Evolutionary conservation across 495 filamentous ascomycete species (phyloP).

Genomic region (Xanthoparmelia taractica): DNA sequence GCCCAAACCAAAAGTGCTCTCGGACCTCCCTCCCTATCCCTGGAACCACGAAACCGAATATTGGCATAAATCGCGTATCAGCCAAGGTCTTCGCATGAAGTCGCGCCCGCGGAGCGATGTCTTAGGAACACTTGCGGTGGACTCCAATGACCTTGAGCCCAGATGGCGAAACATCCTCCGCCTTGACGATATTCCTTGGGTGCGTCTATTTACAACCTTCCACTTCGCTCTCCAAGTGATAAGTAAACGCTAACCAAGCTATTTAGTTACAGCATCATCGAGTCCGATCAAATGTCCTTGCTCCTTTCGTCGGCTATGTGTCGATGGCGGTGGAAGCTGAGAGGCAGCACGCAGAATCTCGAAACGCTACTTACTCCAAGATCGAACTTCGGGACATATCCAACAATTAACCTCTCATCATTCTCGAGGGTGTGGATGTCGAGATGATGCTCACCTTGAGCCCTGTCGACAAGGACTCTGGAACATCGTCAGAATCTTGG

Average conservation of each 20-base stretch:
- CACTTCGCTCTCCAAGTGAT: no score
- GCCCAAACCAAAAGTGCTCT: conserved; percentile 15
- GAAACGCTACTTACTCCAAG: neutral
- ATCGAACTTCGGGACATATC: conserved; percentile 37
- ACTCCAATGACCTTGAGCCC: conserved; percentile 30
- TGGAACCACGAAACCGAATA: conserved; percentile 37
- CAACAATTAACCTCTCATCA: conserved; percentile 36
- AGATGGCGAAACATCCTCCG: conserved; percentile 38
- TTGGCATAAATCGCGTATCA: conserved; percentile 41
- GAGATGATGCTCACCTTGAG: conserved; percentile 39
- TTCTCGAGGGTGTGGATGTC: conserved; percentile 33
- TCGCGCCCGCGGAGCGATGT: conserved; percentile 32
- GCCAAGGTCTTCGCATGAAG: conserved; percentile 30
- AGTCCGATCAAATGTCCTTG: neutral
- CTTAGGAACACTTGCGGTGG: conserved; percentile 29
- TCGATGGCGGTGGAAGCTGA: conserved; percentile 16
- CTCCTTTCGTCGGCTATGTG: conserved; percentile 7
- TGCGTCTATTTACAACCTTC: neutral
- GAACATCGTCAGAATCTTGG: conserved; percentile 34
- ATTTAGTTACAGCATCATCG: neutral
- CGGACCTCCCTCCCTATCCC: conserved; percentile 41
- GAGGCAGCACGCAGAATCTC: conserved; percentile 3
- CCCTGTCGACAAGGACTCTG: conserved; percentile 34
- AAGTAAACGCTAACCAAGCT: no score
- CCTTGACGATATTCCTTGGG: conserved; percentile 33